These are phyloP conservation scores for Fraxinus pennsylvanica DNA, from an alignment of 257 asterid genomes.

Conservation along the genomic window DNA sequence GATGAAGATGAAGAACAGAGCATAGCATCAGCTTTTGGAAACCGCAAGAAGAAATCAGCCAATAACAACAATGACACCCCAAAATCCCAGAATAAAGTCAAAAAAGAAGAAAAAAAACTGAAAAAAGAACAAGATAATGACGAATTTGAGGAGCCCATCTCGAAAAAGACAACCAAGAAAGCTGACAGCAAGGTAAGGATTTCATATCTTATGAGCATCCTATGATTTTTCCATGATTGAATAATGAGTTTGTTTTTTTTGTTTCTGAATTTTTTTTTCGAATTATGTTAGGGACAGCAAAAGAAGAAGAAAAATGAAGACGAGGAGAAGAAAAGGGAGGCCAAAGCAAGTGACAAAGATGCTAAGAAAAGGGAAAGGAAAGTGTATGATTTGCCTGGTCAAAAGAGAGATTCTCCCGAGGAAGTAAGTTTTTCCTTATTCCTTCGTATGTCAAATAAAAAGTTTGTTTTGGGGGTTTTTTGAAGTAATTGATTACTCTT, in stretches of 20 bases:
- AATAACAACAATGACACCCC: constrained; percentile 6
- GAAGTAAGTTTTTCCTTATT: constrained; percentile 46
- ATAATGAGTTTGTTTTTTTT: neutral
- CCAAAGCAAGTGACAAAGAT: constrained; percentile 37
- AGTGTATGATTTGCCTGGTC: constrained; percentile 82
- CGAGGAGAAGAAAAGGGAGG: constrained; percentile 39
- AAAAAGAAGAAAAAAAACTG: constrained; percentile 4
- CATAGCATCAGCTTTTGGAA: constrained; percentile 13
- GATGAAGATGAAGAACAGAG: constrained; percentile 16
- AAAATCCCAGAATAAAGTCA: constrained; percentile 10
- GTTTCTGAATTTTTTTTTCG: neutral
- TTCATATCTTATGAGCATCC: neutral
- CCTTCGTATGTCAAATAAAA: neutral
- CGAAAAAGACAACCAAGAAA: constrained; percentile 4
- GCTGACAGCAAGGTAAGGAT: constrained; percentile 25
- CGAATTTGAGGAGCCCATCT: neutral
- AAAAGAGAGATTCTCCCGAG: constrained; percentile 78
- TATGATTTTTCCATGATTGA: neutral
- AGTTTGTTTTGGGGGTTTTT: neutral
- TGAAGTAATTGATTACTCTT: neutral
- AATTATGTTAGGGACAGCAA: constrained; percentile 32
- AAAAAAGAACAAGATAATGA: neutral
- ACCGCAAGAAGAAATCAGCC: constrained; percentile 13
- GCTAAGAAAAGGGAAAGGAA: constrained; percentile 62
- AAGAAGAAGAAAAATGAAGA: constrained; percentile 40